Percentiles rank a stretch among this genome's conserved stretches.
Evolutionary conservation across 208 protist species (phyloP).

Genomic region (Trypanosoma platydactyli): DNA sequence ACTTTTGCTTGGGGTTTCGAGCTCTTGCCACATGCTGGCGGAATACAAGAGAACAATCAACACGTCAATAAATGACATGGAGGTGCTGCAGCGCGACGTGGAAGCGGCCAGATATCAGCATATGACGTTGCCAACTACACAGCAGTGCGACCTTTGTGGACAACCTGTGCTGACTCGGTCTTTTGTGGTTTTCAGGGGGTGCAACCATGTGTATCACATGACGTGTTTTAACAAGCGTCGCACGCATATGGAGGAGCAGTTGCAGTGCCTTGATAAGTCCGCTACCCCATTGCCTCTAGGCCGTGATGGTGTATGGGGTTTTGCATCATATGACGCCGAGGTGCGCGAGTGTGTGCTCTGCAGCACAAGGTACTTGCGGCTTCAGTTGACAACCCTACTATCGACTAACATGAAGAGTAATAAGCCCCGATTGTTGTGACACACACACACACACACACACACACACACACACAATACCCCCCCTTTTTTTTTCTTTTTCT

Average conservation of each 20-base stretch:
- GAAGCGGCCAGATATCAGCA: constrained; percentile 1
- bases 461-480: too few relatives aligned
- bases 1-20: constrained; percentile 35
- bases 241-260: constrained; percentile 13
- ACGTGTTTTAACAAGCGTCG: constrained; percentile 41
- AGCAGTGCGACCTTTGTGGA: constrained; percentile 34
- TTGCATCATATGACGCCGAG: neutral
- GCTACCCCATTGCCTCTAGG: neutral
- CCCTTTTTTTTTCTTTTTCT: too few relatives aligned
- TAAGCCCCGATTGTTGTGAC: constrained; percentile 27
- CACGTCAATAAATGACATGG: constrained; percentile 23
- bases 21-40: constrained; percentile 24
- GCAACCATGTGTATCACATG: constrained; percentile 43
- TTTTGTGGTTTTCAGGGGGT: constrained; percentile 46
- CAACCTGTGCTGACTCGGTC: constrained; percentile 33
- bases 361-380: constrained; percentile 18
- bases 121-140: constrained; percentile 3
- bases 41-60: constrained; percentile 26
- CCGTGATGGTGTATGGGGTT: neutral
- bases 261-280: neutral
- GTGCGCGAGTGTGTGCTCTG: constrained; percentile 33
- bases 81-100: constrained; percentile 21
- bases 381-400: constrained; percentile 25
- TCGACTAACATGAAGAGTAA: constrained; percentile 11
- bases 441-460: neutral